A percentile compares a stretch with the other conserved stretches of the same genome.
Evolutionary conservation across 345 rosid genomes (phyloP).

Genomic region (Pistacia vera): DNA sequence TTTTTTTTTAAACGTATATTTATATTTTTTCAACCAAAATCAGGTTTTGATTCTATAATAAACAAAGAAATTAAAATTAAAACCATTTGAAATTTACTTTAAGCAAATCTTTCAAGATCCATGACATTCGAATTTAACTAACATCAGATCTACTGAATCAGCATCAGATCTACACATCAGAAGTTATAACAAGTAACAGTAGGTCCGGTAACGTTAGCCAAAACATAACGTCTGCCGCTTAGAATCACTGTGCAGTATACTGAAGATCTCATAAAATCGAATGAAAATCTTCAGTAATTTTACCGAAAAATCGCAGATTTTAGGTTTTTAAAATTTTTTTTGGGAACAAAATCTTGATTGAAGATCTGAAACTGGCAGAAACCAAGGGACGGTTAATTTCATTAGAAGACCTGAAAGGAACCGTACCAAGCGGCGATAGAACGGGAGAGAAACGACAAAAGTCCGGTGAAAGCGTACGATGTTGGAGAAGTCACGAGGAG

Average conservation of each 20-base stretch:
- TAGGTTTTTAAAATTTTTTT: not conserved
- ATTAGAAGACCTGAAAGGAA: constrained; percentile 17
- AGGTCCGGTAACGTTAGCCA: not conserved
- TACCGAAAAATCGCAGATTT: not conserved
- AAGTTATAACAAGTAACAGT: not conserved
- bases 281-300: not conserved
- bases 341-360: not conserved
- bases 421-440: constrained; percentile 40
- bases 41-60: constrained; percentile 5
- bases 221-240: not conserved
- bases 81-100: too few species aligned
- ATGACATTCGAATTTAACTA: not conserved
- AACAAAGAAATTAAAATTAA: too few species aligned
- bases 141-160: constrained; percentile 14
- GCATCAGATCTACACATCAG: constrained; percentile 19
- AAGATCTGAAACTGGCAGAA: not conserved
- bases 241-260: not conserved
- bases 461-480: too few species aligned
- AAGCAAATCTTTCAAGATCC: too few species aligned
- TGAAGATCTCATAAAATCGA: not conserved
- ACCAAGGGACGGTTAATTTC: not conserved
- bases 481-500: too few species aligned
- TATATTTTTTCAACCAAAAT: not conserved
- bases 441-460: not conserved
- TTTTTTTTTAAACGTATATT: too few species aligned